phyloP scores from a whole-genome alignment of 441 rosid species.

The Populus hybrid region DNA sequence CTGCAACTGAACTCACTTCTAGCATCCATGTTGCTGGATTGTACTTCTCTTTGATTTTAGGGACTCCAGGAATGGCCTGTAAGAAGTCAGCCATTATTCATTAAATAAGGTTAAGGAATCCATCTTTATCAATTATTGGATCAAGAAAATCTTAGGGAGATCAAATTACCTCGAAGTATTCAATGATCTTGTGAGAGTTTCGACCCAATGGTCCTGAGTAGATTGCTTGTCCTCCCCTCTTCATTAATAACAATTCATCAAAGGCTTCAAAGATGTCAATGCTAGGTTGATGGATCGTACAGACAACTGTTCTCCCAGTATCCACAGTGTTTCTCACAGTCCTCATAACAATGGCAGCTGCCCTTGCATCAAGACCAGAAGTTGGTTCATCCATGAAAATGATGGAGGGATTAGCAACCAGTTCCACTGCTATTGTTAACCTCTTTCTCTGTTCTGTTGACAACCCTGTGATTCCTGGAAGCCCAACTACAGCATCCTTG shows the following conservation, averaged over 20 bases:
- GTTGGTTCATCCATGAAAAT: slow-evolving; percentile 58
- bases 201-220: slow-evolving; percentile 78
- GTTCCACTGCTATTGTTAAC: slow-evolving; percentile 48
- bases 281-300: slow-evolving; percentile 53
- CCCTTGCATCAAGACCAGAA: slow-evolving; percentile 51
- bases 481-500: slow-evolving; percentile 41
- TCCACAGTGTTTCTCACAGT: slow-evolving; percentile 50
- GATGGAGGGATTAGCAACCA: slow-evolving; percentile 51
- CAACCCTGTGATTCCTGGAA: slow-evolving; percentile 42
- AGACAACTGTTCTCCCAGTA: slow-evolving; percentile 49
- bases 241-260: slow-evolving; percentile 52
- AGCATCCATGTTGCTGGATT: slow-evolving; percentile 94
- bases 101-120: slow-evolving; percentile 1
- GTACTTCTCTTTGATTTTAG: slow-evolving; percentile 66
- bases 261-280: slow-evolving; percentile 28
- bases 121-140: not conserved
- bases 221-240: slow-evolving; percentile 82
- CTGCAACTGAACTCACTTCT: slow-evolving; percentile 58
- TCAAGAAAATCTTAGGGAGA: not conserved
- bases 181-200: slow-evolving; percentile 55
- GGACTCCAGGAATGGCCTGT: slow-evolving; percentile 56
- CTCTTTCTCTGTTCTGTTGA: slow-evolving; percentile 55
- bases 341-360: slow-evolving; percentile 53
- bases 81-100: not conserved
- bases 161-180: slow-evolving; percentile 62